phyloP scores from a whole-genome alignment of 108 stramenopile genomes.

The Nitzschia putrida region DNA sequence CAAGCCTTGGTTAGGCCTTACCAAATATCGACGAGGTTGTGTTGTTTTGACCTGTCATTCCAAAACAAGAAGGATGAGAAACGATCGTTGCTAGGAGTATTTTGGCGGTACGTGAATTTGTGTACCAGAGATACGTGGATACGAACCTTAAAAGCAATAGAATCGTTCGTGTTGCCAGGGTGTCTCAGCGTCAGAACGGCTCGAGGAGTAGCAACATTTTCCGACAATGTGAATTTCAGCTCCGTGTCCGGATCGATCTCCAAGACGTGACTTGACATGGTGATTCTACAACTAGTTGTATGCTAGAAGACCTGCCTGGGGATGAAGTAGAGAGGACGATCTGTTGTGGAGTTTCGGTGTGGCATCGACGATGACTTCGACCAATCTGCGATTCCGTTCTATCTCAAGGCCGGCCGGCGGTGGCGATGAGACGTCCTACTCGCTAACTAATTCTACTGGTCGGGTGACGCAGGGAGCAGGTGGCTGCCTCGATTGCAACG shows the following conservation, averaged over 20 bases:
- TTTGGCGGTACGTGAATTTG: not conserved
- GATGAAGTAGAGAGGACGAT: not conserved
- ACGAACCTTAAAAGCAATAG: constrained; percentile 84
- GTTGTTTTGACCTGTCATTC: constrained; percentile 85
- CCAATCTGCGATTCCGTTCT: not conserved
- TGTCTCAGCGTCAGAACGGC: constrained; percentile 74
- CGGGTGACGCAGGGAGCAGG: too few species aligned
- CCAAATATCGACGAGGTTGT: constrained; percentile 88
- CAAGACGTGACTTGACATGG: constrained; percentile 43
- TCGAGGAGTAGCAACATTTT: constrained; percentile 54
- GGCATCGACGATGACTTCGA: constrained; percentile 2
- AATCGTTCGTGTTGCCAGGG: constrained; percentile 56
- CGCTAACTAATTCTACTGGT: too few species aligned
- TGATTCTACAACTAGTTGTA: not conserved
- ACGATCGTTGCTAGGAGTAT: not conserved
- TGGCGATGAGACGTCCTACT: not conserved
- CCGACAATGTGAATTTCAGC: constrained; percentile 71
- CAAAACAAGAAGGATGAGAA: not conserved
- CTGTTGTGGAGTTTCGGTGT: not conserved
- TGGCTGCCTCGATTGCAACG: too few species aligned
- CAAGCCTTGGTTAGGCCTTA: constrained; percentile 90
- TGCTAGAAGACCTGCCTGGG: not conserved
- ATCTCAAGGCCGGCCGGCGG: not conserved
- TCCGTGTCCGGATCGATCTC: constrained; percentile 72
- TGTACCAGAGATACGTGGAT: constrained; percentile 1